Percentiles rank a stretch among this genome's conserved stretches.
Conservation (phyloP, 2,329 filamentous ascomycete genomes). For the Teratosphaeria epicoccoides region DNA sequence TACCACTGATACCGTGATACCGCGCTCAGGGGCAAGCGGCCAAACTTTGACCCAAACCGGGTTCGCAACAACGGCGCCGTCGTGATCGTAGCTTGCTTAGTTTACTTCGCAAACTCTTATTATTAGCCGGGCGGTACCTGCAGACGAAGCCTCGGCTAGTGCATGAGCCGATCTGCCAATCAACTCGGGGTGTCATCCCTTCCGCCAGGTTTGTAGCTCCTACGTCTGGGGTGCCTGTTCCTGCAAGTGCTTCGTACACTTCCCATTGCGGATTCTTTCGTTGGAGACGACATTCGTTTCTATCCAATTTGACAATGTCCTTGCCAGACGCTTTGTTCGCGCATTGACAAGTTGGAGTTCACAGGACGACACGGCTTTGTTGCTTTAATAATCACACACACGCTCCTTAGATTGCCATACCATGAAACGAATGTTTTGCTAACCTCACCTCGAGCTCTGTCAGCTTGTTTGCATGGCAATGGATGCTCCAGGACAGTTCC, state of each 20-base stretch:
- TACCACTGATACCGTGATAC: no score
- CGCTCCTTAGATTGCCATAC: neutral
- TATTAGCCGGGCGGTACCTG: neutral
- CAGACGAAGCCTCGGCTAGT: neutral
- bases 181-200: neutral
- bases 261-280: neutral
- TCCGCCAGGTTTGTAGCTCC: neutral
- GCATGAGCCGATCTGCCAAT: neutral
- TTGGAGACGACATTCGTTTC: neutral
- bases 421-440: neutral
- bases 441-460: neutral
- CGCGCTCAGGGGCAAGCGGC: neutral
- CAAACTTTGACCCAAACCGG: neutral
- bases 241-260: neutral
- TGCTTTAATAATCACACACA: neutral
- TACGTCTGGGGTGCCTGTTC: neutral
- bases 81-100: neutral
- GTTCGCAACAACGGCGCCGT: neutral
- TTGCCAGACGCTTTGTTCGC: neutral
- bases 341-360: neutral
- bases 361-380: neutral
- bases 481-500: conserved; percentile 12
- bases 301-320: neutral
- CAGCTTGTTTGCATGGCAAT: conserved; percentile 6
- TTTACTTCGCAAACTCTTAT: neutral